Percentiles rank a stretch among this genome's conserved stretches.
These are phyloP conservation scores for Cladochytrium replicatum DNA, from an alignment of 192 early-diverging fungal genomes.

Conservation along the genomic window DNA sequence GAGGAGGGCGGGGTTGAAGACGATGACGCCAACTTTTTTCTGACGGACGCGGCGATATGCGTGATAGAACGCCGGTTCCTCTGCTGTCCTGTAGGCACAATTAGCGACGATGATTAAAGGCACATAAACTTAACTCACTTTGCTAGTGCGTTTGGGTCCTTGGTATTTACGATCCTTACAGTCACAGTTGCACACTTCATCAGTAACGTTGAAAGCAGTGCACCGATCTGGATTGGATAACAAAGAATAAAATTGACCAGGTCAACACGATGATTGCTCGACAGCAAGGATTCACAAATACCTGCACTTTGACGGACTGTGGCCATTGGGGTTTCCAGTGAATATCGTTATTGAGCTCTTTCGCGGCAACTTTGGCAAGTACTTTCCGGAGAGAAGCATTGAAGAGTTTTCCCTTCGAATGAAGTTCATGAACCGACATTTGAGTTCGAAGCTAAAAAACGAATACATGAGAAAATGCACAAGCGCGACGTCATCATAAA, in stretches of 20 bases:
- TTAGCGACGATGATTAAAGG: too few species aligned
- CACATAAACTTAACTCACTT: conserved; percentile 46
- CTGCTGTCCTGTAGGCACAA: too few species aligned
- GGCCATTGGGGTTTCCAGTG: conserved; percentile 67
- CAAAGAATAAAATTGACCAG: too few species aligned
- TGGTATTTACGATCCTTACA: conserved; percentile 28
- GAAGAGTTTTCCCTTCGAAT: conserved; percentile 67
- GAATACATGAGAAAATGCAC: not conserved
- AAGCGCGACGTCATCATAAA: too few species aligned
- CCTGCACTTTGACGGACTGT: conserved; percentile 35
- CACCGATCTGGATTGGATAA: conserved; percentile 51
- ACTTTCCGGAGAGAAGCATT: conserved; percentile 67
- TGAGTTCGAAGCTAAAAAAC: conserved; percentile 8
- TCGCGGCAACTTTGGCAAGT: conserved; percentile 44
- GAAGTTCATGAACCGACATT: conserved; percentile 56
- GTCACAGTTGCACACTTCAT: conserved; percentile 5
- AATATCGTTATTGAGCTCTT: conserved; percentile 25
- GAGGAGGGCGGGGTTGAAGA: conserved; percentile 52
- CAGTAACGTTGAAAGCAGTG: conserved; percentile 38
- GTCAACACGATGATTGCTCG: too few species aligned
- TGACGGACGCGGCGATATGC: conserved; percentile 35
- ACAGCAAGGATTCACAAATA: too few species aligned
- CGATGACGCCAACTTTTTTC: conserved; percentile 65
- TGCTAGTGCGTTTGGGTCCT: conserved; percentile 38
- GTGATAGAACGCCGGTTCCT: conserved; percentile 76